phyloP scores from a whole-genome alignment of 2,329 filamentous ascomycete species.

The Epichloe sp. region DNA sequence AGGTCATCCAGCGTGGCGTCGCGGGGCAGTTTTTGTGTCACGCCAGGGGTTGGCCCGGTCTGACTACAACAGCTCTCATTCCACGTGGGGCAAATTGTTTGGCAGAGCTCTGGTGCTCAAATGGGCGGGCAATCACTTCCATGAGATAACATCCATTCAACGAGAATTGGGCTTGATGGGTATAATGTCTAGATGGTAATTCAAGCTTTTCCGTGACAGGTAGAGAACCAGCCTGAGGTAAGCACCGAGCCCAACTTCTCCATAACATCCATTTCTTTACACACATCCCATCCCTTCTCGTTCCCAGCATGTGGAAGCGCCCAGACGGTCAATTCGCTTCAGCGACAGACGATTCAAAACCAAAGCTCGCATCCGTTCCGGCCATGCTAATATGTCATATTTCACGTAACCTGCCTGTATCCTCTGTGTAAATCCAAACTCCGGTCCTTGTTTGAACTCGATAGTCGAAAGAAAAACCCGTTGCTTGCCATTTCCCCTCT shows the following conservation, averaged over 20 bases:
- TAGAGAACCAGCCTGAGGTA: background rate
- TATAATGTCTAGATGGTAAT: background rate
- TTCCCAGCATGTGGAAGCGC: background rate
- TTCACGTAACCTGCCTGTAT: slow-evolving; percentile 8
- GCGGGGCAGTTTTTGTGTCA: slow-evolving; percentile 3
- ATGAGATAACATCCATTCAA: background rate
- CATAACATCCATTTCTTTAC: background rate
- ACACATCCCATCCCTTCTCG: background rate
- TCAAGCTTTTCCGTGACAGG: background rate
- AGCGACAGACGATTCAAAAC: background rate
- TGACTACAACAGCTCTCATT: too few species aligned
- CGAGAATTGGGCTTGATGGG: background rate
- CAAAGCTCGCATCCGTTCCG: background rate
- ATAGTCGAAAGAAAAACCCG: background rate
- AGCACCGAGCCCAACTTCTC: background rate
- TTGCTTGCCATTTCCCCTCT: background rate
- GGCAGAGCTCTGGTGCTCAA: background rate
- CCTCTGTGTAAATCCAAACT: slow-evolving; percentile 13
- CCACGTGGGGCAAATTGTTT: too few species aligned
- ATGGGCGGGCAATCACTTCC: background rate
- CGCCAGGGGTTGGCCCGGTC: background rate
- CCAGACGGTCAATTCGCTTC: background rate
- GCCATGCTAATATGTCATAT: slow-evolving; percentile 7
- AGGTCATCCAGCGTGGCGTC: background rate
- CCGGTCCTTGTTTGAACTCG: slow-evolving; percentile 3